Evolutionary conservation across 2,329 filamentous ascomycete species (phyloP).

Genomic region (Calonectria crousiana): DNA sequence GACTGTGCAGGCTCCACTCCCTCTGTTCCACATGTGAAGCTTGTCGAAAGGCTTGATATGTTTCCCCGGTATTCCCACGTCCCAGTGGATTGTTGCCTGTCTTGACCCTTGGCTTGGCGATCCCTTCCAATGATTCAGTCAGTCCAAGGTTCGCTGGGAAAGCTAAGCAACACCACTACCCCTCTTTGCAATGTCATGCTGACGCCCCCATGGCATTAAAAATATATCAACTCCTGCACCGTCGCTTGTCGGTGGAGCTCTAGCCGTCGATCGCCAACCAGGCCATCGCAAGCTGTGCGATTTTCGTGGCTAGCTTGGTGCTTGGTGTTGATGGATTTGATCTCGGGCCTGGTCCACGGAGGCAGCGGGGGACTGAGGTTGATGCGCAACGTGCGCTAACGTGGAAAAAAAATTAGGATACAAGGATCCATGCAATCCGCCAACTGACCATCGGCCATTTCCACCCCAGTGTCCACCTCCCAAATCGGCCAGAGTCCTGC

Average conservation of each 20-base stretch:
- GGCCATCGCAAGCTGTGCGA: not conserved
- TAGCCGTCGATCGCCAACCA: not conserved
- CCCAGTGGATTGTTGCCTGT: not conserved
- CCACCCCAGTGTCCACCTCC: constrained; percentile 9
- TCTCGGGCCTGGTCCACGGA: not conserved
- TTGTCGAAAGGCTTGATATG: constrained; percentile 23
- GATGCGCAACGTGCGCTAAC: constrained; percentile 13
- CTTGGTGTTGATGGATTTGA: not conserved
- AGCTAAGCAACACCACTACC: not conserved
- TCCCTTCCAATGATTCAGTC: constrained; percentile 3
- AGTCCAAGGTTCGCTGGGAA: not conserved
- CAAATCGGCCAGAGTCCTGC: constrained; percentile 8
- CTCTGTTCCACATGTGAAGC: constrained; percentile 25
- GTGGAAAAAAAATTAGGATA: constrained; percentile 8
- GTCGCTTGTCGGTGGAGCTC: too few relatives aligned
- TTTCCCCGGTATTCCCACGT: constrained; percentile 18
- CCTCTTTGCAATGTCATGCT: not conserved
- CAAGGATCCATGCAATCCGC: constrained; percentile 14
- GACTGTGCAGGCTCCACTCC: constrained; percentile 10
- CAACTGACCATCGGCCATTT: constrained; percentile 17
- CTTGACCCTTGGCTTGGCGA: not conserved
- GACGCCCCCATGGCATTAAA: not conserved
- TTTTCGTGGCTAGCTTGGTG: not conserved
- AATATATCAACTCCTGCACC: not conserved
- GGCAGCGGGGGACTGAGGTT: not conserved